A percentile compares a stretch with the other conserved stretches of the same genome.
phyloP scores from a whole-genome alignment of 225 moss, liverwort and hornwort genomes.

The Pleurozium schreberi region DNA sequence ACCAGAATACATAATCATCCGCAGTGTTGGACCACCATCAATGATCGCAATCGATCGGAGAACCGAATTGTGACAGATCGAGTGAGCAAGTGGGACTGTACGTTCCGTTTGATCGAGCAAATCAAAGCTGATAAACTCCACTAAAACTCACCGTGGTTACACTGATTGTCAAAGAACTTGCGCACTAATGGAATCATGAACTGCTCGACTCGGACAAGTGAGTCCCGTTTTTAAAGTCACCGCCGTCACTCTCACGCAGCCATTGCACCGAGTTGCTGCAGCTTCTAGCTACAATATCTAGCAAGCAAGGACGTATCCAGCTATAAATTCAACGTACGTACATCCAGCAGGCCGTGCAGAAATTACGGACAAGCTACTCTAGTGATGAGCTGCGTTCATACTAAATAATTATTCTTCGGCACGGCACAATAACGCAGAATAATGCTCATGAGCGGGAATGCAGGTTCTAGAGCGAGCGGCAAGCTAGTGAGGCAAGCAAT shows the following conservation, averaged over 20 bases:
- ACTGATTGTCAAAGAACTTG: not conserved
- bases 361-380: not conserved
- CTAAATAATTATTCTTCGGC: not conserved
- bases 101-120: not conserved
- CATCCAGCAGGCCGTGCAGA: not conserved
- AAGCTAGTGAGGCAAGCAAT: not conserved
- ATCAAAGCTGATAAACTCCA: not conserved
- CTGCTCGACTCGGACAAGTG: not conserved
- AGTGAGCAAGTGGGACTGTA: not conserved
- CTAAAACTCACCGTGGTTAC: not conserved
- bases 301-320: not conserved
- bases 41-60: not conserved
- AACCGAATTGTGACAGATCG: too few relatives aligned
- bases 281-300: too few relatives aligned
- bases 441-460: not conserved
- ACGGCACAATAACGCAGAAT: not conserved
- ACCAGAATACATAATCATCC: not conserved
- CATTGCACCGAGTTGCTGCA: not conserved
- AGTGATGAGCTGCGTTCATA: not conserved
- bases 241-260: not conserved
- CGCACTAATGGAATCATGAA: not conserved
- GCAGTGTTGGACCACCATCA: not conserved
- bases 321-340: not conserved
- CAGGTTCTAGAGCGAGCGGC: too few relatives aligned
- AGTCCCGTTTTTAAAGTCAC: not conserved